phyloP scores from a whole-genome alignment of 108 stramenopile genomes.

The Schizochytrium sp. region DNA sequence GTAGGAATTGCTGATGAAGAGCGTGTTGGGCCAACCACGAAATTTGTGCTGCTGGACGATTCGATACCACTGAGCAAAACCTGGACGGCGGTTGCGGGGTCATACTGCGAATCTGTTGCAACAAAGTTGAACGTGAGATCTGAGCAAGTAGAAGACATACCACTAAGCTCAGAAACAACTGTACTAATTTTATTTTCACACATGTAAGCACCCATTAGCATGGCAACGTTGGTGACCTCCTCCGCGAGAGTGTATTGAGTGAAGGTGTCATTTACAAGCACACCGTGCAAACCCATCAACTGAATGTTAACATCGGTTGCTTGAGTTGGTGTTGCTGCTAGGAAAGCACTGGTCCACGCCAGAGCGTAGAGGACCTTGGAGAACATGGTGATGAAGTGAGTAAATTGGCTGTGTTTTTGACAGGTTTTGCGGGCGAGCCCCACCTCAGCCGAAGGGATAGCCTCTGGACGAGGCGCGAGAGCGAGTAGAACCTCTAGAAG shows the following conservation, averaged over 20 bases:
- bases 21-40: slow-evolving; percentile 4
- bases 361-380: too few species aligned
- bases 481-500: too few species aligned
- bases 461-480: too few species aligned
- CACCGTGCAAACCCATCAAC: slow-evolving; percentile 12
- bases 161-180: not conserved
- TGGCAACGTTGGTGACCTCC: not conserved
- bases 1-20: not conserved
- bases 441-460: too few species aligned
- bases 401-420: too few species aligned
- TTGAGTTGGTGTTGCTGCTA: not conserved
- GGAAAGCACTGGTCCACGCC: too few species aligned
- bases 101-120: slow-evolving; percentile 18
- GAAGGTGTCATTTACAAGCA: not conserved
- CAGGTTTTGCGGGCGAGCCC: too few species aligned
- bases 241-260: not conserved
- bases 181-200: not conserved
- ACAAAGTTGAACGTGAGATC: not conserved
- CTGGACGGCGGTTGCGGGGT: slow-evolving; percentile 6
- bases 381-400: too few species aligned
- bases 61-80: not conserved
- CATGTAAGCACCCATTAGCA: not conserved
- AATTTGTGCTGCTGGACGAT: not conserved
- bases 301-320: not conserved
- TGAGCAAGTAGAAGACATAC: not conserved